Base-by-base conservation (phyloP, 1,284 basidiomycete genomes). In the Boletus semigastroideus region DNA sequence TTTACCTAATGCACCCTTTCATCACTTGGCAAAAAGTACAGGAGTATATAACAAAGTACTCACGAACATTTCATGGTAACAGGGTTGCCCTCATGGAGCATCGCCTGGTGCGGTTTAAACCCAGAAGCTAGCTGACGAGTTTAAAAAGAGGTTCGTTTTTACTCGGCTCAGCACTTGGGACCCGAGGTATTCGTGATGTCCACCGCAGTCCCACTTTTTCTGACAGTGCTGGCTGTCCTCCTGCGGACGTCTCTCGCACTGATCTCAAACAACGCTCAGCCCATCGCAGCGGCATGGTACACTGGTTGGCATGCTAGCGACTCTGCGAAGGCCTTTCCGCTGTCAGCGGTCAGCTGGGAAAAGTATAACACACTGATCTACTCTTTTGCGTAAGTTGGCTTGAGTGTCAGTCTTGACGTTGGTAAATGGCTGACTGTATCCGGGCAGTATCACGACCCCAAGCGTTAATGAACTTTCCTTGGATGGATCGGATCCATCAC, bases 351-450 rank as follows among this genome's bases (percentile, higher is more conserved):
- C 49, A 72, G 64, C 46, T 82, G 80, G 79, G 58, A 65, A 20
- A 80, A 77, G 59, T 82, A 80, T 55, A 79, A 76, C 13, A 74
- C 77, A 13, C 43, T 81, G 47, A 74, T 74, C 2, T 82, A 80
- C 62, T 70, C 78, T 19, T 82, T 71, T 28, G 56, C 55, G 59
- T 65, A 42, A 54, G 62, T 34, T 38, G 14, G 19, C n/a, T 45
- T 14, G 13, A 38, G 4, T 3, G 17, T 20, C 3, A 12, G 1
- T 27, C 25, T 6, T 8, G 14, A 10, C 12, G 28, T 20, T 42
- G n/a, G 14, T 1, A 16, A 25, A 14, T 4, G 43, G 13, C 42
- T 48, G 19, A 60, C 25, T 17, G 30, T 48, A 38, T 4, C 4
- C 0, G 34, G 28, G 41, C 31, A 80, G 80, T 7, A 55, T 62